Evolutionary conservation across 495 filamentous ascomycete genomes (phyloP).

Genomic region (Aspergillus hancockii): DNA sequence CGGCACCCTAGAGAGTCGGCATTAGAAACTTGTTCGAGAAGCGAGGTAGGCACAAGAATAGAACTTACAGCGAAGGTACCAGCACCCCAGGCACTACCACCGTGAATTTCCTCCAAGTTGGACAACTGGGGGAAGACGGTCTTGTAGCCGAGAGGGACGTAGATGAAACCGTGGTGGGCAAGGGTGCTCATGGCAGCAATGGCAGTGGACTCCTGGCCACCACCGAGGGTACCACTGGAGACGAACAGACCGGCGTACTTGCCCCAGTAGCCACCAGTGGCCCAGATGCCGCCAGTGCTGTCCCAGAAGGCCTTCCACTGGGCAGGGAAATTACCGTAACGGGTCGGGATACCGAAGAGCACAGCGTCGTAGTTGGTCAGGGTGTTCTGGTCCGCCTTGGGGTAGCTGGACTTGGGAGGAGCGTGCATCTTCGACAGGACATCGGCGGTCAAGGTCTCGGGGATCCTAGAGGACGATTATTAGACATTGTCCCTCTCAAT

Average conservation of each 20-base stretch:
- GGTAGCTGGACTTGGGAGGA: conserved; percentile 70
- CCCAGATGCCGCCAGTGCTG: conserved; percentile 74
- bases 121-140: conserved; percentile 68
- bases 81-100: conserved; percentile 90
- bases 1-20: conserved; percentile 46
- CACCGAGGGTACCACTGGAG: conserved; percentile 76
- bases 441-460: conserved; percentile 83
- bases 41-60: not conserved
- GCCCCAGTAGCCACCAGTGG: conserved; percentile 72
- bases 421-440: conserved; percentile 89
- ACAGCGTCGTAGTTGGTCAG: conserved; percentile 86
- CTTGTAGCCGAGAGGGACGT: conserved; percentile 91
- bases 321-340: conserved; percentile 96
- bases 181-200: conserved; percentile 84
- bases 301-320: conserved; percentile 96
- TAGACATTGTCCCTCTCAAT: conserved; percentile 1
- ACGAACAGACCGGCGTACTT: conserved; percentile 95
- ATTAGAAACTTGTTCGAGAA: not conserved
- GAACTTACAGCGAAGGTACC: conserved; percentile 80
- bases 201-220: conserved; percentile 90
- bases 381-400: conserved; percentile 62
- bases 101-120: conserved; percentile 74
- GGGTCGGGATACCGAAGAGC: conserved; percentile 95
- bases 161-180: conserved; percentile 92
- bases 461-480: conserved; percentile 52